Conservation (phyloP, 176 grass and related monocot species). For the Luzula sylvatica region DNA sequence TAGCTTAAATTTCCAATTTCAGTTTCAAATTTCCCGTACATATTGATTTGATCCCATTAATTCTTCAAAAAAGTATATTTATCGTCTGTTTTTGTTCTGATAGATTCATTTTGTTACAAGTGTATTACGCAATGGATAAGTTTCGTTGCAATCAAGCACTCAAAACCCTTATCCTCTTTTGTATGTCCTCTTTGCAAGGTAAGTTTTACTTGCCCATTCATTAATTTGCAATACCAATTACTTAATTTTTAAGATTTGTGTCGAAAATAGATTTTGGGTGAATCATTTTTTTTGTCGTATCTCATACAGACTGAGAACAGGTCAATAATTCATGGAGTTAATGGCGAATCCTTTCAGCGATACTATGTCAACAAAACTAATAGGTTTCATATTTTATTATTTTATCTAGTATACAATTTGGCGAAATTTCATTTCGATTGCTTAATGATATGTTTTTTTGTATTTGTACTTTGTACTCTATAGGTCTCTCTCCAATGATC, state of each 20-base stretch:
- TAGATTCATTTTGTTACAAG: conserved; percentile 26
- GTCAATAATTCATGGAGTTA: conserved; percentile 28
- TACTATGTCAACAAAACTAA: conserved; percentile 24
- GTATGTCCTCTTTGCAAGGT: conserved; percentile 26
- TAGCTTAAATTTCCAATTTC: background rate
- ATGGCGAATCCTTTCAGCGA: conserved; percentile 28
- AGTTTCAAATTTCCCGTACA: no score
- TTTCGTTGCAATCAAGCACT: conserved; percentile 20
- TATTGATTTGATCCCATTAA: no score
- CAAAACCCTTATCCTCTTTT: conserved; percentile 23
- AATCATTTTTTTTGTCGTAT: conserved; percentile 5
- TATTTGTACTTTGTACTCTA: conserved; percentile 13
- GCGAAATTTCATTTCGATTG: no score
- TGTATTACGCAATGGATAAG: conserved; percentile 22
- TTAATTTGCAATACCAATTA: no score
- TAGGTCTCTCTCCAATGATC: conserved; percentile 28
- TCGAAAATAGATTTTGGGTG: background rate
- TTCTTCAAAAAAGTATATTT: no score
- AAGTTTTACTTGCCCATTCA: no score
- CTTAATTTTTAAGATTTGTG: background rate
- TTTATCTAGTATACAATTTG: background rate
- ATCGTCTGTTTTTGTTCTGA: background rate
- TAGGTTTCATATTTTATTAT: conserved; percentile 21
- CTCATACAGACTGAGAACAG: conserved; percentile 21
- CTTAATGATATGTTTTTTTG: background rate